Base-by-base conservation (phyloP, 2,329 filamentous ascomycete genomes). In the Neofusicoccum umdonicola region DNA sequence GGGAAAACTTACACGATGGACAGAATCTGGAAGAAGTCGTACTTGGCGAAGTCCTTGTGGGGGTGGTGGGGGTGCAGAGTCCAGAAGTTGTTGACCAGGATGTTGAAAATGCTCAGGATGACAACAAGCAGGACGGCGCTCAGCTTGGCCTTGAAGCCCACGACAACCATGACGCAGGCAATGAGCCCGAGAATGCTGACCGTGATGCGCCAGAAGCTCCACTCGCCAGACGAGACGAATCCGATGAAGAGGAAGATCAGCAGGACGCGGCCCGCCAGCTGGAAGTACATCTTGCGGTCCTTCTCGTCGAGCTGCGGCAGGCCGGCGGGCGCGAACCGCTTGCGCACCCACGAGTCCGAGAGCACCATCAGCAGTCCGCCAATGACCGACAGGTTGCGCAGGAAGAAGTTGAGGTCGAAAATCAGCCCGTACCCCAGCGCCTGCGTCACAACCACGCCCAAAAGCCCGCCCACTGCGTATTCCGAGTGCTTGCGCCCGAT, bases 271-370 rank as follows among this genome's bases (percentile, higher is more conserved):
- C 95, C 95, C 70, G 95, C 95, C 67, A 99, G 89, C 87, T 98
- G 95, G 82, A 99, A 96, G 85, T 99, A 99, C 94, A 98, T 98
- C 87, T 98, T 99, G 81, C 93, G 91, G 79, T 99, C 95, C 88
- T 98, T 98, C 85, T 99, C 95, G 77, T 98, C 95, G 62, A 99
- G 87, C 79, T 92, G 88, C 56, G 95, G 95, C 62, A 99, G 86
- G 54, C 95, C 95, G 54, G 95, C 95, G 68, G 97, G 97, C 3
- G 93, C 94, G 82, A 97, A 96, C 78, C 89, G 91, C 88, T 98
- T 98, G 81, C 93, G 90, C 69, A 97, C 93, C 93, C 94, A 98
- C 65, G 92, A 96, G 82, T 99, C 95, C 45, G 93, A 97, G 54
- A 99, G 85, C 19, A 99, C 95, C 95, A 99, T 98, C 72, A 99